Evolutionary conservation across 2,329 filamentous ascomycete genomes (phyloP), one percentile per base, ranked within the genome.

Genomic region (Phyllosticta capitalensis): DNA sequence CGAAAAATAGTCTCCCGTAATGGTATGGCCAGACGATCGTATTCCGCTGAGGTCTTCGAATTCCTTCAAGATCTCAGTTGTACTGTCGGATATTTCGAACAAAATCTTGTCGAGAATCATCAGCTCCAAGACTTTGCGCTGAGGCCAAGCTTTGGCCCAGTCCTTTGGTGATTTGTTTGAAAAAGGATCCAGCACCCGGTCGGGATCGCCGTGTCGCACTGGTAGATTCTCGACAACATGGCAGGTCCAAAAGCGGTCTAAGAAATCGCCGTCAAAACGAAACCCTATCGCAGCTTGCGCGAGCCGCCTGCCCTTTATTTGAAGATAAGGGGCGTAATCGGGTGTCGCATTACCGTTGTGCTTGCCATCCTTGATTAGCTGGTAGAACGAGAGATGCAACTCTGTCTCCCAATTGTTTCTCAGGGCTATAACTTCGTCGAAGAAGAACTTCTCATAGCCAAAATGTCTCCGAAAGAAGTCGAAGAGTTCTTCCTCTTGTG

Each of bases 191-290:
- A 21, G n/a, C n/a, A n/a, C n/a, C n/a, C n/a, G n/a, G n/a, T n/a
- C n/a, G n/a, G n/a, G n/a, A n/a, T n/a, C n/a, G n/a, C n/a, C n/a
- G n/a, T n/a, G n/a, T n/a, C n/a, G n/a, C n/a, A 26, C 26, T 5
- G n/a, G 30, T 7, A 57, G 19, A 5, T 30, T 7, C 10, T 38
- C 61, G 14, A 69, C 56, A n/a, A 67, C 56, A 52, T 68, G 63
- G 45, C 69, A 70, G 1, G 69, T 72, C 69, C 69, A 72, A 38
- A 67, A 71, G 0, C 69, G 65, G 50, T 72, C 69, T 22, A 68
- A 71, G 45, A 69, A 68, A 58, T 72, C 68, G 3, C 69, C 69
- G 7, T 61, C 48, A 30, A 72, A 68, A 6, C 66, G 65, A 38
- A 72, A 72, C 0, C 68, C 61, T 22, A 65, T 63, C 0, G 65